A percentile compares a stretch with the other conserved stretches of the same genome.
These are phyloP conservation scores for Leccinum olivaceopallidum DNA, from an alignment of 768 basidiomycete genomes.

Conservation along the genomic window DNA sequence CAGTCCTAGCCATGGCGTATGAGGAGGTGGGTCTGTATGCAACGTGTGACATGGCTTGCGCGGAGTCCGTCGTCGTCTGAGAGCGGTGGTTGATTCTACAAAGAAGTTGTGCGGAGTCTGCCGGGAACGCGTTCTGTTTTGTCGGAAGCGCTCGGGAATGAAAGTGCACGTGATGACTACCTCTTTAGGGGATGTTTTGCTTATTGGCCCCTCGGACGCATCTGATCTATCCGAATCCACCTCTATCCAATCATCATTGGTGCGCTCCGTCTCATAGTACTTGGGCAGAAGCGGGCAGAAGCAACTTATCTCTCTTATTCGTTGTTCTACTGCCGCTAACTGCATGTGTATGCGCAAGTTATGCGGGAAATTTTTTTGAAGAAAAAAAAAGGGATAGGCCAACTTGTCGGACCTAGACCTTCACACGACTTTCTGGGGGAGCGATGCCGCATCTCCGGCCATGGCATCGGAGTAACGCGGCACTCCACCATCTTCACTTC, in stretches of 20 bases:
- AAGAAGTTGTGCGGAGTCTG: not conserved
- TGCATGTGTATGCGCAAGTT: not conserved
- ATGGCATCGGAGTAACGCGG: not conserved
- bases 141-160: constrained; percentile 17
- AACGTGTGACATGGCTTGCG: constrained; percentile 43
- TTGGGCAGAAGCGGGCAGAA: no score
- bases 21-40: constrained; percentile 42
- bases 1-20: constrained; percentile 37
- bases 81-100: not conserved
- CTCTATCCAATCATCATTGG: no score
- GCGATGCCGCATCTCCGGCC: no score
- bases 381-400: no score
- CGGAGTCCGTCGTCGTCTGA: not conserved
- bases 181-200: not conserved
- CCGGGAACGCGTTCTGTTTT: not conserved
- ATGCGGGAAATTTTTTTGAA: not conserved
- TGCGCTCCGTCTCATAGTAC: no score
- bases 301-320: not conserved
- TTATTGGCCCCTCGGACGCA: not conserved
- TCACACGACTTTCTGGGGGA: no score
- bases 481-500: not conserved
- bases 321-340: not conserved
- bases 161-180: constrained; percentile 19
- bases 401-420: no score
- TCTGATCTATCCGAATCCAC: not conserved